Conservation (phyloP, 441 rosid genomes). For the Pelargonium fulgidum region DNA sequence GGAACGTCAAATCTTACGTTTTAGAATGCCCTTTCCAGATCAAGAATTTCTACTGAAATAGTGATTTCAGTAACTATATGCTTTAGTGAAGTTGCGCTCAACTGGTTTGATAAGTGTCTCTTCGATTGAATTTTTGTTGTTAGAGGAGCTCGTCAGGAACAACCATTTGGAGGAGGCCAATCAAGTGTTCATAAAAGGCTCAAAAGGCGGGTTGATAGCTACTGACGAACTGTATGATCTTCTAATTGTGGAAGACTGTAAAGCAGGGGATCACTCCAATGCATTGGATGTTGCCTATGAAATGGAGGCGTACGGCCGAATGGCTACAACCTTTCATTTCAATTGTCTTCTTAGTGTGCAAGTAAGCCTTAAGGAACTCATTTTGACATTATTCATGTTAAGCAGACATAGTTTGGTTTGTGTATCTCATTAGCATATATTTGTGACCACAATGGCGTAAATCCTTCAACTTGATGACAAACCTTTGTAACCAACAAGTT, state of each 20-base stretch:
- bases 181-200: slow-evolving; percentile 80
- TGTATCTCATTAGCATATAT: neutral
- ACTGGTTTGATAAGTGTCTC: neutral
- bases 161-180: slow-evolving; percentile 80
- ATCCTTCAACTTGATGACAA: neutral
- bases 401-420: neutral
- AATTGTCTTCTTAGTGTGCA: slow-evolving; percentile 91
- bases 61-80: neutral
- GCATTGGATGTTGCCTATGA: slow-evolving; percentile 88
- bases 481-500: neutral
- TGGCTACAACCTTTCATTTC: slow-evolving; percentile 92
- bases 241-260: slow-evolving; percentile 83
- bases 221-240: slow-evolving; percentile 75
- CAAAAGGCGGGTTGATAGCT: slow-evolving; percentile 72
- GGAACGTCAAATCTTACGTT: too few relatives aligned
- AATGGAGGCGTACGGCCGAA: slow-evolving; percentile 93
- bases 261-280: slow-evolving; percentile 91
- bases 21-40: too few relatives aligned
- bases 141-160: slow-evolving; percentile 75
- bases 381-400: neutral
- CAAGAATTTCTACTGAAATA: too few relatives aligned
- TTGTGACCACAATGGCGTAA: neutral
- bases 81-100: neutral
- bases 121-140: slow-evolving; percentile 16
- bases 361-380: slow-evolving; percentile 34